phyloP scores from a whole-genome alignment of 441 rosid species.

The Geranium incanum region DNA sequence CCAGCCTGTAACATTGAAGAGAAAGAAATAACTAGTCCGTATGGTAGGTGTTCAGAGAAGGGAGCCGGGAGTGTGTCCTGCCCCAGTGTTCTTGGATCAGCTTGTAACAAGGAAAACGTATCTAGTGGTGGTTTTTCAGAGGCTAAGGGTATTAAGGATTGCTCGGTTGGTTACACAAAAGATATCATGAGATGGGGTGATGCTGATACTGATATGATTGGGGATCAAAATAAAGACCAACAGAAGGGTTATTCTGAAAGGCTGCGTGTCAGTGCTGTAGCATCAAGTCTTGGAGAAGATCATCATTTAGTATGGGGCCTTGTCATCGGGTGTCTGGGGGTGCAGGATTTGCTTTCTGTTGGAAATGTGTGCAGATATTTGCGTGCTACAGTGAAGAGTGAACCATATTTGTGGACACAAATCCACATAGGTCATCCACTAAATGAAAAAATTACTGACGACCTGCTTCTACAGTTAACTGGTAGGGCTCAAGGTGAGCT shows the following conservation, averaged over 20 bases:
- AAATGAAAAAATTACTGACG: slow-evolving; percentile 75
- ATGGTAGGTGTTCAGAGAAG: too few species aligned
- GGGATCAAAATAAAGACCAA: slow-evolving; percentile 12
- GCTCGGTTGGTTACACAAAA: slow-evolving; percentile 15
- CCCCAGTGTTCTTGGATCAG: not conserved
- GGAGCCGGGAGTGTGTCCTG: not conserved
- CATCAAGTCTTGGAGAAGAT: slow-evolving; percentile 18
- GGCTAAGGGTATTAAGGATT: not conserved
- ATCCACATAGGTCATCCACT: slow-evolving; percentile 65
- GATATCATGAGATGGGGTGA: slow-evolving; percentile 23
- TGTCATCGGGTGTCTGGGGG: slow-evolving; percentile 53
- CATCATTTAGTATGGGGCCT: slow-evolving; percentile 50
- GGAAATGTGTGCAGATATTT: slow-evolving; percentile 60
- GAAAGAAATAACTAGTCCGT: too few species aligned
- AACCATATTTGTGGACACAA: slow-evolving; percentile 62
- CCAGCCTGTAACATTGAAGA: too few species aligned
- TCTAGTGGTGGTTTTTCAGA: not conserved
- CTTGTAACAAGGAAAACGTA: not conserved
- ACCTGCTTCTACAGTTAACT: slow-evolving; percentile 53
- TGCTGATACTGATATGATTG: slow-evolving; percentile 7
- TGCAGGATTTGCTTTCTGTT: slow-evolving; percentile 57
- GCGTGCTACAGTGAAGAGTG: slow-evolving; percentile 40
- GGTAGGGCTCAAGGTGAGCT: slow-evolving; percentile 57
- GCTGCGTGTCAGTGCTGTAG: slow-evolving; percentile 25
- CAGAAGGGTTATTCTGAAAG: too few species aligned